A percentile compares a stretch with the other conserved stretches of the same genome.
Conservation (phyloP, 2,329 filamentous ascomycete genomes). For the Xylariaceae sp. region DNA sequence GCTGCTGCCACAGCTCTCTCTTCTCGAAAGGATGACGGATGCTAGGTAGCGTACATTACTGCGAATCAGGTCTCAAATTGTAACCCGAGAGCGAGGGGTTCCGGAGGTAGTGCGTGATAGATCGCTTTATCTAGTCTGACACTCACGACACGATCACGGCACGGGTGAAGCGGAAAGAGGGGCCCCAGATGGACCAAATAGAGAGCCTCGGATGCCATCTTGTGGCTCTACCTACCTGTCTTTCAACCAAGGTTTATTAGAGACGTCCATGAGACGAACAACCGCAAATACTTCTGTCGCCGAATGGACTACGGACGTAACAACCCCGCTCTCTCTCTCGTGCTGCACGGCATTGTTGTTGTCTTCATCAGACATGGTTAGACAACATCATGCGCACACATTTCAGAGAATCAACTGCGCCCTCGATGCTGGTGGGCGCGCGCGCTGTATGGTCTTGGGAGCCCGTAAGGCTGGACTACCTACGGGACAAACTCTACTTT, state of each 20-base stretch:
- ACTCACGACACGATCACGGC: constrained; percentile 8
- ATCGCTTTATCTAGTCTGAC: constrained; percentile 10
- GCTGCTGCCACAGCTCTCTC: background rate
- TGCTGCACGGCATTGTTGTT: background rate
- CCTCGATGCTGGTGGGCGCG: background rate
- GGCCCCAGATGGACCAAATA: background rate
- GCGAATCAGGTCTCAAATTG: background rate
- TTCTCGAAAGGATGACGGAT: too few species aligned
- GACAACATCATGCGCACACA: too few species aligned
- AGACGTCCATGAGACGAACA: background rate
- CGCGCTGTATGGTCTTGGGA: too few species aligned
- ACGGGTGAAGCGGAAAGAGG: constrained; percentile 9
- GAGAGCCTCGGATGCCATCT: background rate
- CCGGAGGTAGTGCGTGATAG: constrained; percentile 10
- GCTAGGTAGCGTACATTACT: background rate
- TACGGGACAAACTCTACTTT: too few species aligned
- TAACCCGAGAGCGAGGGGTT: background rate
- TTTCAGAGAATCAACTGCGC: too few species aligned
- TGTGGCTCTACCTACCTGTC: background rate
- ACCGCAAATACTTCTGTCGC: constrained; percentile 11
- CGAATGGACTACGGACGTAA: constrained; percentile 2
- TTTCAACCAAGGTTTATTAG: background rate
- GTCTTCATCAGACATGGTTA: constrained; percentile 4
- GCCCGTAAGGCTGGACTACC: too few species aligned
- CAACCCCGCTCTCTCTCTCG: background rate